Conservation (phyloP, 305 asterid species). For the Fraxinus angustifolia region DNA sequence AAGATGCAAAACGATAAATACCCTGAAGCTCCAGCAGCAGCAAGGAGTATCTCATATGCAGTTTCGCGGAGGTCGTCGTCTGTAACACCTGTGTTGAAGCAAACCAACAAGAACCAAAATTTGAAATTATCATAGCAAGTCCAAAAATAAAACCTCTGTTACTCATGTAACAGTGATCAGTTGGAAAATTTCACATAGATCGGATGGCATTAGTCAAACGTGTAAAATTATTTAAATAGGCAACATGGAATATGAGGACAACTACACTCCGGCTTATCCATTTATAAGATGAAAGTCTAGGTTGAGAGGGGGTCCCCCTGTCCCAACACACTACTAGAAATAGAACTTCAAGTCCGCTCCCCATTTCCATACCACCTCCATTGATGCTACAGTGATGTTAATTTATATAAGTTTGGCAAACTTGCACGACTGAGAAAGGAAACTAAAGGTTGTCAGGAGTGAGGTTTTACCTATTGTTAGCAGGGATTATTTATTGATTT, state of each 20-base stretch:
- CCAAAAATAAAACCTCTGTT: neutral
- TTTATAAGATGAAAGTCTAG: neutral
- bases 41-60: conserved; percentile 92
- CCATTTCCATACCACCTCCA: neutral
- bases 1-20: conserved; percentile 29
- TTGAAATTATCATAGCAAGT: neutral
- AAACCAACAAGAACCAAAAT: neutral
- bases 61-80: conserved; percentile 95
- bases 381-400: neutral
- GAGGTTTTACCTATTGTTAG: neutral
- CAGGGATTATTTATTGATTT: neutral
- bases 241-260: neutral
- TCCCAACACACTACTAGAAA: neutral
- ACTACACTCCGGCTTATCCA: neutral
- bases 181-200: neutral
- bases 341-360: neutral
- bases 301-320: neutral
- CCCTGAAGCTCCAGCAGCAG: conserved; percentile 99
- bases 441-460: neutral
- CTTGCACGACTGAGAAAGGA: neutral
- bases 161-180: neutral
- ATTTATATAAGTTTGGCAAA: neutral
- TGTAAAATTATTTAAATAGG: neutral
- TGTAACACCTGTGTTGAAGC: conserved; percentile 53
- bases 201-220: neutral